Conservation (phyloP, 2,329 filamentous ascomycete genomes). For the Alternaria postmessia region DNA sequence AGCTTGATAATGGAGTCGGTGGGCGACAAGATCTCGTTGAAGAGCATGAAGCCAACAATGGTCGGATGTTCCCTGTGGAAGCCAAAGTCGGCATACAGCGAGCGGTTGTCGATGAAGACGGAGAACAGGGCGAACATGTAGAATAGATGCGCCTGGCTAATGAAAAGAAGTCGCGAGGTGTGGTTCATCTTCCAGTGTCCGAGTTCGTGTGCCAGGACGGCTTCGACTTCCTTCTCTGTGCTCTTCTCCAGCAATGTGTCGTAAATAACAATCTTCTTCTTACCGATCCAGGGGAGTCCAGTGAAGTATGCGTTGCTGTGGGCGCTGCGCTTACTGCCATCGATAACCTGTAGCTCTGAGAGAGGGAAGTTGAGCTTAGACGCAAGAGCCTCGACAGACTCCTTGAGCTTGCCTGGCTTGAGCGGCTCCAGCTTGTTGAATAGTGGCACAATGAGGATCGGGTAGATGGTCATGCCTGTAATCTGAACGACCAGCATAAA, state of each 20-base stretch:
- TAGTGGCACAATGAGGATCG: constrained; percentile 88
- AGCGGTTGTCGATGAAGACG: constrained; percentile 94
- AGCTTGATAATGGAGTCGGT: constrained; percentile 96
- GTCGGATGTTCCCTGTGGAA: constrained; percentile 85
- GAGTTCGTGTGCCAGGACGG: constrained; percentile 92
- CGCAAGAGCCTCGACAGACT: constrained; percentile 83
- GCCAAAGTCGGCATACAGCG: constrained; percentile 89
- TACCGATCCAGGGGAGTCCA: constrained; percentile 83
- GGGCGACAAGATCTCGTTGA: constrained; percentile 93
- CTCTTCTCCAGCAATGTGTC: constrained; percentile 98
- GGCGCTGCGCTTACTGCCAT: constrained; percentile 85
- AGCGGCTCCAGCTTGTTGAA: constrained; percentile 99
- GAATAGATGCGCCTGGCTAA: constrained; percentile 85
- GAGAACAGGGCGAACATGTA: constrained; percentile 98
- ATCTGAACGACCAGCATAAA: constrained; percentile 90
- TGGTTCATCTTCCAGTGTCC: constrained; percentile 97
- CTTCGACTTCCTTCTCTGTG: constrained; percentile 88
- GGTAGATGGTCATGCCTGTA: constrained; percentile 95
- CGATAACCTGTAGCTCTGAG: constrained; percentile 91
- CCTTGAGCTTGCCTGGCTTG: constrained; percentile 85
- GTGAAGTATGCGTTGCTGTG: constrained; percentile 97
- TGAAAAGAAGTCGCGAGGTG: constrained; percentile 88
- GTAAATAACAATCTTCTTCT: constrained; percentile 99
- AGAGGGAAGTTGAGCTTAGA: constrained; percentile 88
- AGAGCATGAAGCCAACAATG: constrained; percentile 96